Base-by-base conservation (phyloP, 257 asterid genomes). In the Mitragyna speciosa region DNA sequence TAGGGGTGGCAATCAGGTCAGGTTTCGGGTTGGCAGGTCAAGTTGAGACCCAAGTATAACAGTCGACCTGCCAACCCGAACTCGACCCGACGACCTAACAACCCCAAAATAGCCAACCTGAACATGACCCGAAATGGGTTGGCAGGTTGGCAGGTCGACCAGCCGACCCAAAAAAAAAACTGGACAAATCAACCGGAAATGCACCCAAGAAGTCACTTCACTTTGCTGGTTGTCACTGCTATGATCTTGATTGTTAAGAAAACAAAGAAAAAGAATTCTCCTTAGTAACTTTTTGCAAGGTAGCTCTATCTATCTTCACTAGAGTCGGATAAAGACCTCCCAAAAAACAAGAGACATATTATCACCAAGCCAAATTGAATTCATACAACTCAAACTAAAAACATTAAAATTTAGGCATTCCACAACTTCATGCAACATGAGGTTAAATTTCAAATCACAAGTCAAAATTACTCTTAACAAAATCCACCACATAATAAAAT, bases 161-260 rank as follows among this genome's bases (percentile, higher is more conserved):
- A n/a, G n/a, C n/a, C n/a, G n/a, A n/a, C n/a, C n/a, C n/a, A n/a
- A n/a, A n/a, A n/a, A n/a, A n/a, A n/a, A n/a, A n/a, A n/a, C n/a
- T n/a, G n/a, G n/a, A n/a, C n/a, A n/a, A n/a, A n/a, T n/a, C n/a
- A 75, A 78, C 74, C 73, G 78, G 54, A 64, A 78, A 70, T 5
- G 67, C 33, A 58, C 20, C 77, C 41, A 56, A 77, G 24, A 56
- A 16, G 36, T 49, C 17, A 16, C 66, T 75, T 76, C 26, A 76
- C 79, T 76, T 45, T 10, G 54, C 70, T 19, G 8, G 75, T 20
- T 30, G 52, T 26, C 66, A 52, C 56, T 14, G 76, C 52, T 43
- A 22, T 5, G 14, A 39, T 31, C 36, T 41, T 30, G 39, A 70
- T 77, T 81, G 56, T n/a, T 63, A n/a, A n/a, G n/a, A n/a, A n/a